Percentiles rank a stretch among this genome's conserved stretches.
These are phyloP conservation scores for Paecilomyces sp. DNA, from an alignment of 2,329 filamentous ascomycete genomes.

Conservation along the genomic window DNA sequence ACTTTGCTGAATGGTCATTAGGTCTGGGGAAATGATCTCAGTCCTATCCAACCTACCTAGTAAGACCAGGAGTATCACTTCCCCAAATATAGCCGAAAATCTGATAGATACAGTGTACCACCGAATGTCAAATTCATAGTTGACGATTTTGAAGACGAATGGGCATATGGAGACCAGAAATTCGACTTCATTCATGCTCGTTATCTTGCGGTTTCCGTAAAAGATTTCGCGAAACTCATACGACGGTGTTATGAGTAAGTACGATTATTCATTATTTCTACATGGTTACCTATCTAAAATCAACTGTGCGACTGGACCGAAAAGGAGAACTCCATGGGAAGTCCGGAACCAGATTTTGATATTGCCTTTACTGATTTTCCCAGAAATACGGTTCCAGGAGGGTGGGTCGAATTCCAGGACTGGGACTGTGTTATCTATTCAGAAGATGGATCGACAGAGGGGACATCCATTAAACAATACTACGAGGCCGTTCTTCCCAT, in stretches of 20 bases:
- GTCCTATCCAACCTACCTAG: conserved; percentile 5
- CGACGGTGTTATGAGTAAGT: conserved; percentile 36
- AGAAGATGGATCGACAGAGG: conserved; percentile 10
- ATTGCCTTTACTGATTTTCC: background rate
- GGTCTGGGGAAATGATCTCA: conserved; percentile 8
- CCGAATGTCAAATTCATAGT: conserved; percentile 51
- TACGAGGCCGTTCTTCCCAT: background rate
- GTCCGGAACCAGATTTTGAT: no score
- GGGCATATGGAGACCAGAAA: conserved; percentile 41
- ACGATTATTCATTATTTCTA: no score
- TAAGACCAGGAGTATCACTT: background rate
- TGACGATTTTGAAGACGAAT: conserved; percentile 52
- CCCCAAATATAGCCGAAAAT: background rate
- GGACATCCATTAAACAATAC: background rate
- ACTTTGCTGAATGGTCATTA: background rate
- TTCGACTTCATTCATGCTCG: conserved; percentile 58
- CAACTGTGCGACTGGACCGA: no score
- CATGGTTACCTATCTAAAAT: background rate
- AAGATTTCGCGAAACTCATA: conserved; percentile 48
- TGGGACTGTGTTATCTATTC: conserved; percentile 19
- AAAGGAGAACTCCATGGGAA: no score
- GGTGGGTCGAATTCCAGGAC: conserved; percentile 28
- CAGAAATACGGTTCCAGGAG: conserved; percentile 30
- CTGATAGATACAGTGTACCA: conserved; percentile 30
- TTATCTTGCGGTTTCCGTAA: conserved; percentile 50